Evolutionary conservation across 371 early-diverging fungal genomes (phyloP), one percentile per base, ranked within the genome.

Genomic region (Zychaea mexicana): DNA sequence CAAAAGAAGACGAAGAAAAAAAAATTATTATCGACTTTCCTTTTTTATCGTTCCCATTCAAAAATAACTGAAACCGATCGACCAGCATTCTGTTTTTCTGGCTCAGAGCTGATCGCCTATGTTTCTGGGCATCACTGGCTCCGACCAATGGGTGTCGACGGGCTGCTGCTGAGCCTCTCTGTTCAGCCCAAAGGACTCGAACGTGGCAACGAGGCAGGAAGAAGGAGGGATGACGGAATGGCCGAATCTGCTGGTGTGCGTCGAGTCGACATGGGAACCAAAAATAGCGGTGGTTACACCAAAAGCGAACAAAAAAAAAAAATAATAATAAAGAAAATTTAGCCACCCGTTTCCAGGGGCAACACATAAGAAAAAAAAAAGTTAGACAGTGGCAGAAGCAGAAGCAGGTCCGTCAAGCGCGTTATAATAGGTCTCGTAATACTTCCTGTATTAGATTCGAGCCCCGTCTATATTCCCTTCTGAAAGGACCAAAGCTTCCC

Each of bases 321-420:
- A 36, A 36, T 2, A 46, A 46, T 7, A 46, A 46, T 17, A 57
- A 53, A 32, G 36, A 38, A 33, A 1, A 39, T 13, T 46, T 46
- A 46, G 46, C 46, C 46, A 46, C 46, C n/a, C 46, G 31, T 7
- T 32, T 28, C 61, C 61, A 26, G 55, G 33, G 28, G 30, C 60
- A 31, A 26, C 67, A 67, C 49, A 62, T 49, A 33, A 52, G 60
- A 36, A 56, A n/a, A 45, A 71, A 66, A 55, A 73, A 39, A 31
- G 72, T n/a, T n/a, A n/a, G n/a, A n/a, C n/a, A n/a, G n/a, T n/a
- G n/a, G n/a, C n/a, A n/a, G n/a, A n/a, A n/a, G n/a, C n/a, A 65
- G 76, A 77, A 61, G 58, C 71, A 45, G 77, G 81, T 45, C 67
- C 78, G 3, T 77, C 79, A 67, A 49, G 49, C 49, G 49, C 49